phyloP scores from a whole-genome alignment of 305 asterid genomes.

The Rubia balearica region DNA sequence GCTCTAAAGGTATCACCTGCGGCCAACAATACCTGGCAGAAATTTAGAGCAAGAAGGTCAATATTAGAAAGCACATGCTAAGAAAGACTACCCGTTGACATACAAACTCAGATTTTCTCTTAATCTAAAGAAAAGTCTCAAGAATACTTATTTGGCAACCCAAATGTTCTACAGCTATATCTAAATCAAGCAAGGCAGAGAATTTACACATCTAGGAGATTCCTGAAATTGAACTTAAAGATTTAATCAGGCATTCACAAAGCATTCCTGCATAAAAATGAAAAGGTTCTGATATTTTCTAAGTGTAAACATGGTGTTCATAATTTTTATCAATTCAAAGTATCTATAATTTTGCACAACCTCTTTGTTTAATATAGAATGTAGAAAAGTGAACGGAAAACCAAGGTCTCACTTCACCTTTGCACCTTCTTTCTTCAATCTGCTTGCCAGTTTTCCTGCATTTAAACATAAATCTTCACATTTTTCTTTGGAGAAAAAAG shows the following conservation, averaged over 20 bases:
- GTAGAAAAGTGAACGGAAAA: constrained; percentile 3
- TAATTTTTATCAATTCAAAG: not conserved
- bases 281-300: not conserved
- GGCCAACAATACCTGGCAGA: constrained; percentile 67
- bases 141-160: not conserved
- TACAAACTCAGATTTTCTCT: not conserved
- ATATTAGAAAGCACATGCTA: constrained; percentile 11
- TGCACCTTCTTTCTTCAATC: constrained; percentile 80
- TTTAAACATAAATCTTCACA: constrained; percentile 6
- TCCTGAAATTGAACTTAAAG: not conserved
- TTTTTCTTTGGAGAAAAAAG: not conserved
- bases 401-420: constrained; percentile 44
- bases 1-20: constrained; percentile 99
- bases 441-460: constrained; percentile 87
- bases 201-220: not conserved
- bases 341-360: not conserved
- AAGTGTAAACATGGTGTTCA: not conserved
- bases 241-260: not conserved
- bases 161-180: not conserved
- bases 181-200: not conserved
- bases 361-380: not conserved
- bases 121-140: not conserved
- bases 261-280: not conserved
- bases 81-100: not conserved
- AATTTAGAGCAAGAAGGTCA: constrained; percentile 18